Percentiles rank a stretch among this genome's conserved stretches.
These are phyloP conservation scores for Takashimella tepidaria DNA, from an alignment of 1,284 basidiomycete species.

Conservation along the genomic window DNA sequence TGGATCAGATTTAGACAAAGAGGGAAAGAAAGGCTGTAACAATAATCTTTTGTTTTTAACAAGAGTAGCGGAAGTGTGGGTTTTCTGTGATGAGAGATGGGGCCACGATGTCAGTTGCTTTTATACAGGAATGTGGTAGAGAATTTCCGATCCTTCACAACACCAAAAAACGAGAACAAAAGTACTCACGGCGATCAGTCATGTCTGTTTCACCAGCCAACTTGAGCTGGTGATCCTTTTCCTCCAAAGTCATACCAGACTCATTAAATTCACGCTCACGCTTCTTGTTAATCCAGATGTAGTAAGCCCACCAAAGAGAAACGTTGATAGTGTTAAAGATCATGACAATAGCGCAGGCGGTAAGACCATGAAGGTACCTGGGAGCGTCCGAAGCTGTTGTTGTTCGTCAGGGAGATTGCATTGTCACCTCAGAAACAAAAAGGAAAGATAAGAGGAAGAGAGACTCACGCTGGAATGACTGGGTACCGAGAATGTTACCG, in stretches of 20 bases:
- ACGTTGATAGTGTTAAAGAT: slow-evolving; percentile 14
- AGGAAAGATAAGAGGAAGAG: background rate
- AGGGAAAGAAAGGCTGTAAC: background rate
- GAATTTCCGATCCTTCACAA: too few species aligned
- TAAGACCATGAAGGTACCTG: slow-evolving; percentile 15
- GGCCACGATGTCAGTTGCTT: too few species aligned
- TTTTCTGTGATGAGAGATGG: slow-evolving; percentile 11
- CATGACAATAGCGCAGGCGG: slow-evolving; percentile 18
- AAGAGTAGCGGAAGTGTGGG: slow-evolving; percentile 24
- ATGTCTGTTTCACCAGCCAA: slow-evolving; percentile 27
- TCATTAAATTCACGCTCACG: slow-evolving; percentile 19
- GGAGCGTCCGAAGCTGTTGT: slow-evolving; percentile 18
- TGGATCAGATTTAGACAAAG: background rate
- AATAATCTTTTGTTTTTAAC: slow-evolving; percentile 4
- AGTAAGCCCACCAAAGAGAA: slow-evolving; percentile 23
- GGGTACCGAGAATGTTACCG: slow-evolving; percentile 26
- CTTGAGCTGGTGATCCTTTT: slow-evolving; percentile 18
- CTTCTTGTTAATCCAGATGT: slow-evolving; percentile 17
- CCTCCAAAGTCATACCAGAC: slow-evolving; percentile 19
- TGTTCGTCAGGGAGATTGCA: background rate
- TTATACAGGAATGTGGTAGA: background rate
- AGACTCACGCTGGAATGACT: slow-evolving; percentile 14
- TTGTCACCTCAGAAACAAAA: background rate
- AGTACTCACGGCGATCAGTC: slow-evolving; percentile 22
- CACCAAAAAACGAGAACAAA: too few species aligned